Evolutionary conservation across 2,329 filamentous ascomycete species (phyloP).

Genomic region (Cordyceps cicadae): DNA sequence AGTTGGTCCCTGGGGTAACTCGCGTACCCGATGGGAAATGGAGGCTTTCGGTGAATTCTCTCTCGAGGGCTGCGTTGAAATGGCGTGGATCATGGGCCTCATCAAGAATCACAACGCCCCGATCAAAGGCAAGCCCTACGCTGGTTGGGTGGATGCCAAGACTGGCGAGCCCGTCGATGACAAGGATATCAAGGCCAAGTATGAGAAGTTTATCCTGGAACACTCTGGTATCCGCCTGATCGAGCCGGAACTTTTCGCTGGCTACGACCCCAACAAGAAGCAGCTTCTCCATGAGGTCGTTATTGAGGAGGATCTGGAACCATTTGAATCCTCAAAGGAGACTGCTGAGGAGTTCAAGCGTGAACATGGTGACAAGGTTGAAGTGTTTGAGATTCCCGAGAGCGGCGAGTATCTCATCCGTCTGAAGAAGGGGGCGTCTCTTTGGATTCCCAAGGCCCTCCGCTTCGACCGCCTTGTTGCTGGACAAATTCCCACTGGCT

Average conservation of each 20-base stretch:
- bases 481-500: slow-evolving; percentile 92
- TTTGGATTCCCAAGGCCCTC: slow-evolving; percentile 94
- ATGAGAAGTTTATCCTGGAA: slow-evolving; percentile 93
- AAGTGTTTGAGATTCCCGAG: slow-evolving; percentile 90
- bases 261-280: slow-evolving; percentile 98
- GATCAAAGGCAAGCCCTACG: slow-evolving; percentile 92
- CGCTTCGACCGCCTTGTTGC: slow-evolving; percentile 96
- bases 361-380: slow-evolving; percentile 94
- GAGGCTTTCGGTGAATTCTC: slow-evolving; percentile 95
- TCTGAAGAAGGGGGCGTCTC: slow-evolving; percentile 87
- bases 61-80: slow-evolving; percentile 94
- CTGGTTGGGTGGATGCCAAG: slow-evolving; percentile 94
- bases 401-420: slow-evolving; percentile 91
- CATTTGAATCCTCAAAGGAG: slow-evolving; percentile 95
- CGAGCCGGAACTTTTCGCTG: slow-evolving; percentile 91
- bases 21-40: slow-evolving; percentile 98
- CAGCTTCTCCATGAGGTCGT: slow-evolving; percentile 96
- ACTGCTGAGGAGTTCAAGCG: slow-evolving; percentile 95
- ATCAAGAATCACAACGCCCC: slow-evolving; percentile 98
- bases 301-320: slow-evolving; percentile 92
- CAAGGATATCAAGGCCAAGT: slow-evolving; percentile 95
- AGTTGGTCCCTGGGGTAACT: slow-evolving; percentile 96
- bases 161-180: slow-evolving; percentile 92
- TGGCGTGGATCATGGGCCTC: slow-evolving; percentile 99
- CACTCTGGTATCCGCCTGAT: slow-evolving; percentile 97